Conservation (phyloP, 345 rosid genomes). For the Trapa bicornis region DNA sequence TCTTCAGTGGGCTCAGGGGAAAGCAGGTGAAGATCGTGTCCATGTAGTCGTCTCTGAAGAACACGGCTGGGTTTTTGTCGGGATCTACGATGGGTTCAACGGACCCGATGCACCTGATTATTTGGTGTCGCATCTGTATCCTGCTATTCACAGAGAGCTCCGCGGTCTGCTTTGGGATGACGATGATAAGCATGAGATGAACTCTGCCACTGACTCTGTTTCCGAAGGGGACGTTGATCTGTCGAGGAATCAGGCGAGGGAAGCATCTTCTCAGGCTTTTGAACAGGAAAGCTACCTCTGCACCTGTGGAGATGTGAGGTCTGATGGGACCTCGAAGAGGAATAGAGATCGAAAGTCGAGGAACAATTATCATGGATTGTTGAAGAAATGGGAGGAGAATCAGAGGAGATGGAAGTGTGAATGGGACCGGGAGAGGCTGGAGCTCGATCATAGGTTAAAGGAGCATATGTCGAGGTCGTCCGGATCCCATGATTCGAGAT, state of each 20-base stretch:
- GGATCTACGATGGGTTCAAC: slow-evolving; percentile 94
- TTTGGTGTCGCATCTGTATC: slow-evolving; percentile 58
- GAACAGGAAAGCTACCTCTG: slow-evolving; percentile 28
- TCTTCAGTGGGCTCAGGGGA: slow-evolving; percentile 98
- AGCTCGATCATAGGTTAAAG: slow-evolving; percentile 53
- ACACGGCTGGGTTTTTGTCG: slow-evolving; percentile 87
- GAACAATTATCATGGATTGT: slow-evolving; percentile 23
- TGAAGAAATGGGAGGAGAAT: slow-evolving; percentile 53
- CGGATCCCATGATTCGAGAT: slow-evolving; percentile 17
- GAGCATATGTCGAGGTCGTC: slow-evolving; percentile 30
- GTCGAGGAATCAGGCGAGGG: slow-evolving; percentile 7
- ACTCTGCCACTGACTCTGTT: slow-evolving; percentile 5
- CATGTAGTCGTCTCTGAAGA: slow-evolving; percentile 97
- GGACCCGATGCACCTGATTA: slow-evolving; percentile 98
- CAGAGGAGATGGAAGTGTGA: slow-evolving; percentile 69
- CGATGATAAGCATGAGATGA: slow-evolving; percentile 33
- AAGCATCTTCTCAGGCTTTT: slow-evolving; percentile 21
- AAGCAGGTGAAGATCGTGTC: slow-evolving; percentile 99
- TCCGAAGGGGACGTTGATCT: neutral
- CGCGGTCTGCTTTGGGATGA: slow-evolving; percentile 90
- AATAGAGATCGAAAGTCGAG: slow-evolving; percentile 23
- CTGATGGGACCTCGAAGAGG: slow-evolving; percentile 19
- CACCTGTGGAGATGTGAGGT: slow-evolving; percentile 13
- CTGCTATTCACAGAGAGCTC: slow-evolving; percentile 64
- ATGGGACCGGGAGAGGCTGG: slow-evolving; percentile 58